Percentiles rank a stretch among this genome's conserved stretches.
Evolutionary conservation across 176 grass and related monocot species (phyloP).

Genomic region (Avena insularis): DNA sequence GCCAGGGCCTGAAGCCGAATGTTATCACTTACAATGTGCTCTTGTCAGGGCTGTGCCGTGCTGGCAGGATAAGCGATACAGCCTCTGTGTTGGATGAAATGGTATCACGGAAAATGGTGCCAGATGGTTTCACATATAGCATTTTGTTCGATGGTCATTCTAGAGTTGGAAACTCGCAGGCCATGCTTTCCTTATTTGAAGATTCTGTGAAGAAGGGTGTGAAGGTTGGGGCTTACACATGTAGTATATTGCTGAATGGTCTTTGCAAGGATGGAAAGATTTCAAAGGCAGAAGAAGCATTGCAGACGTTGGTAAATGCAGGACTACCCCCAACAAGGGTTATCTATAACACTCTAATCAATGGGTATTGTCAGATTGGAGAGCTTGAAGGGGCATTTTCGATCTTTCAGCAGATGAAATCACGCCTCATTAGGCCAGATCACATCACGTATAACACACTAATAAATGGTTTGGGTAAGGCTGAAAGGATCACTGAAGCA

Average conservation of each 20-base stretch:
- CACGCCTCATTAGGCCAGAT: slow-evolving; percentile 44
- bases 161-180: slow-evolving; percentile 36
- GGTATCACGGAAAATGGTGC: slow-evolving; percentile 37
- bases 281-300: slow-evolving; percentile 53
- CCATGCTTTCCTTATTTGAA: slow-evolving; percentile 59
- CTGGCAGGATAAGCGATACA: slow-evolving; percentile 45
- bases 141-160: slow-evolving; percentile 66
- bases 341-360: slow-evolving; percentile 67
- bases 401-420: slow-evolving; percentile 54
- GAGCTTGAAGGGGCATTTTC: slow-evolving; percentile 54
- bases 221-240: slow-evolving; percentile 57
- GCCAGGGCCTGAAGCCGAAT: slow-evolving; percentile 48
- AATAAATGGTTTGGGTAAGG: slow-evolving; percentile 67
- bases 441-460: slow-evolving; percentile 68
- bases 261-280: slow-evolving; percentile 67
- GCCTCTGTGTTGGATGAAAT: slow-evolving; percentile 60
- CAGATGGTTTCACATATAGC: slow-evolving; percentile 62
- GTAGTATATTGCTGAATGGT: slow-evolving; percentile 68
- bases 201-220: slow-evolving; percentile 62
- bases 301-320: slow-evolving; percentile 42
- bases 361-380: slow-evolving; percentile 61
- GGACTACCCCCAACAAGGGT: slow-evolving; percentile 55
- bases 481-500: slow-evolving; percentile 47
- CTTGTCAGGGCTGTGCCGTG: slow-evolving; percentile 56
- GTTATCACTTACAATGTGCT: slow-evolving; percentile 66